Evolutionary conservation across 371 early-diverging fungal genomes (phyloP).

Genomic region (Choanephora cucurbitarum): DNA sequence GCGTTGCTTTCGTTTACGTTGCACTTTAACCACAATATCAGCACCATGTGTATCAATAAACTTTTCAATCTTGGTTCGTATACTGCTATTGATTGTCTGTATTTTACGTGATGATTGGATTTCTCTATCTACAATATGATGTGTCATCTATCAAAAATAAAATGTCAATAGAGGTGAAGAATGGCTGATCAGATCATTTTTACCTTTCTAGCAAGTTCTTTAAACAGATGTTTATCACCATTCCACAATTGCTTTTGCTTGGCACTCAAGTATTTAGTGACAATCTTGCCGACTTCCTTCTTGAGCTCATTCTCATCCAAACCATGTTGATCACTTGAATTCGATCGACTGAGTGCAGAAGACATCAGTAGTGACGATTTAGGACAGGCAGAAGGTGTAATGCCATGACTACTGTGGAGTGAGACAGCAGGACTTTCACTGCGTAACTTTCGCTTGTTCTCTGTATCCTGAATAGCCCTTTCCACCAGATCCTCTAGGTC

Average conservation of each 20-base stretch:
- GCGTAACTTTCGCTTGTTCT: constrained; percentile 22
- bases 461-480: constrained; percentile 28
- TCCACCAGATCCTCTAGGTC: constrained; percentile 35
- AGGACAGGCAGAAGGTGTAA: constrained; percentile 19
- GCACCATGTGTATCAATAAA: constrained; percentile 36
- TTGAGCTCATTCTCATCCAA: constrained; percentile 31
- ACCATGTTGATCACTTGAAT: constrained; percentile 1
- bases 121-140: constrained; percentile 46
- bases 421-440: constrained; percentile 25
- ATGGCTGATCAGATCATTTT: too few relatives aligned
- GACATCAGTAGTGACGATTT: too few relatives aligned
- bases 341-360: constrained; percentile 1
- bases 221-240: constrained; percentile 41
- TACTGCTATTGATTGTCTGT: constrained; percentile 22
- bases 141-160: constrained; percentile 49
- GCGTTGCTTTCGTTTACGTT: constrained; percentile 14
- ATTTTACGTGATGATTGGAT: constrained; percentile 32
- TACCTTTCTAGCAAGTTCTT: constrained; percentile 45
- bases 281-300: constrained; percentile 39
- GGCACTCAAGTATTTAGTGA: constrained; percentile 36
- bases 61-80: constrained; percentile 40
- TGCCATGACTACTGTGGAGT: neutral
- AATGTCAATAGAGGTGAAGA: too few relatives aligned
- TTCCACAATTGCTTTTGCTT: constrained; percentile 37
- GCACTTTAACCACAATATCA: constrained; percentile 20